Conservation (phyloP, 208 protist genomes). For the Strigomonas oncopelti region DNA sequence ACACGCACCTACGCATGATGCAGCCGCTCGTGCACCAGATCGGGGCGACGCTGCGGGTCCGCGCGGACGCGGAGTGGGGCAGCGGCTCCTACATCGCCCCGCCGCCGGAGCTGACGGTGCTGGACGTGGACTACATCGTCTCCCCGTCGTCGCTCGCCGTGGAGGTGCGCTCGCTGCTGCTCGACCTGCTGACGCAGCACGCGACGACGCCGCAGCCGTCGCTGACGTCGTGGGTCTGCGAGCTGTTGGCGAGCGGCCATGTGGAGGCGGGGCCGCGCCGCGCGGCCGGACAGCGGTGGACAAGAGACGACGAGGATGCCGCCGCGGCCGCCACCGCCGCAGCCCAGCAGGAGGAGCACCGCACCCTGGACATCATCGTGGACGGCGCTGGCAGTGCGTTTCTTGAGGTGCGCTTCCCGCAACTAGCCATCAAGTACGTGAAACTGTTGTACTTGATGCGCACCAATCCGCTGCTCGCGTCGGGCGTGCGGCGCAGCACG, state of each 20-base stretch:
- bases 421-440: conserved; percentile 79
- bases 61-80: not conserved
- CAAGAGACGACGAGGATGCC: not conserved
- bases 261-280: conserved; percentile 2
- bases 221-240: conserved; percentile 54
- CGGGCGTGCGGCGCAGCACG: conserved; percentile 32
- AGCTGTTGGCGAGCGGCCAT: conserved; percentile 21
- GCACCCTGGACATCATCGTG: conserved; percentile 40
- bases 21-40: conserved; percentile 37
- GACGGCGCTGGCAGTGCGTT: conserved; percentile 41
- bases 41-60: conserved; percentile 30
- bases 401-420: conserved; percentile 47
- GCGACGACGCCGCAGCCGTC: conserved; percentile 41
- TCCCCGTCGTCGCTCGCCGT: conserved; percentile 1
- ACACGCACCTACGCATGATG: conserved; percentile 24
- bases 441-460: conserved; percentile 73
- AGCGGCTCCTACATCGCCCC: conserved; percentile 29
- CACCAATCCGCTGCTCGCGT: conserved; percentile 48
- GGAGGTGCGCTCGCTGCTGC: conserved; percentile 62
- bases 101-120: conserved; percentile 58
- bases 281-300: not conserved
- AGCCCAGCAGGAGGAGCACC: conserved; percentile 28
- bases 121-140: conserved; percentile 45
- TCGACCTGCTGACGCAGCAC: conserved; percentile 80
- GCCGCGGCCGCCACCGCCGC: not conserved